Percentiles rank a stretch among this genome's conserved stretches.
Evolutionary conservation across 1,284 basidiomycete species (phyloP).

Genomic region (Blastosporella zonata): DNA sequence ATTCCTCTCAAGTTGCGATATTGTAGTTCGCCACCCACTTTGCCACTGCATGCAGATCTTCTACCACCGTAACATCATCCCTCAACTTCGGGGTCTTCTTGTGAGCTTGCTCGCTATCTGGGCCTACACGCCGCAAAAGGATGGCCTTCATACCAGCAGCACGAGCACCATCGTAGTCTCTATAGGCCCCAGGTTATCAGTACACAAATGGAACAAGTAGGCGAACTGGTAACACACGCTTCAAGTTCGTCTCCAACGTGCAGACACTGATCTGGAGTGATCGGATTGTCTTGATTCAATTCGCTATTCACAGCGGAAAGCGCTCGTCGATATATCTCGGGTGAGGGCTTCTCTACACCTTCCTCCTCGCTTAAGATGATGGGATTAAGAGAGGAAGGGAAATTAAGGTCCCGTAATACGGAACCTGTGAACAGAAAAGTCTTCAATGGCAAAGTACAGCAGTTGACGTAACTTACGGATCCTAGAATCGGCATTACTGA

Average conservation of each 20-base stretch:
- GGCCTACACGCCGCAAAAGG: conserved; percentile 48
- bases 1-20: neutral
- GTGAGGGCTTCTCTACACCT: conserved; percentile 64
- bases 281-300: conserved; percentile 18
- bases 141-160: conserved; percentile 58
- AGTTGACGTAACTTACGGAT: conserved; percentile 49
- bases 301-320: conserved; percentile 31
- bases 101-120: conserved; percentile 46
- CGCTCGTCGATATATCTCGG: conserved; percentile 53
- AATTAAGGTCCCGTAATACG: conserved; percentile 58
- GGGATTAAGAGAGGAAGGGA: conserved; percentile 46
- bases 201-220: neutral
- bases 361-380: conserved; percentile 64
- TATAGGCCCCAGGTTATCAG: conserved; percentile 23
- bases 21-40: conserved; percentile 19
- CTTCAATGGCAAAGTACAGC: neutral
- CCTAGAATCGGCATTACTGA: conserved; percentile 70
- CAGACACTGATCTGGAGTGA: conserved; percentile 44
- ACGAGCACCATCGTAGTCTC: conserved; percentile 68
- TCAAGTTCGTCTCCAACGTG: conserved; percentile 73
- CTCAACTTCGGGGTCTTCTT: conserved; percentile 39
- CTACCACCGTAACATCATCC: conserved; percentile 35
- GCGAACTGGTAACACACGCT: conserved; percentile 39
- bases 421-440: conserved; percentile 31
- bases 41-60: conserved; percentile 37